Percentiles rank a stretch among this genome's conserved stretches.
Evolutionary conservation across 2,329 filamentous ascomycete genomes (phyloP).

Genomic region (Lachnellula willkommii): DNA sequence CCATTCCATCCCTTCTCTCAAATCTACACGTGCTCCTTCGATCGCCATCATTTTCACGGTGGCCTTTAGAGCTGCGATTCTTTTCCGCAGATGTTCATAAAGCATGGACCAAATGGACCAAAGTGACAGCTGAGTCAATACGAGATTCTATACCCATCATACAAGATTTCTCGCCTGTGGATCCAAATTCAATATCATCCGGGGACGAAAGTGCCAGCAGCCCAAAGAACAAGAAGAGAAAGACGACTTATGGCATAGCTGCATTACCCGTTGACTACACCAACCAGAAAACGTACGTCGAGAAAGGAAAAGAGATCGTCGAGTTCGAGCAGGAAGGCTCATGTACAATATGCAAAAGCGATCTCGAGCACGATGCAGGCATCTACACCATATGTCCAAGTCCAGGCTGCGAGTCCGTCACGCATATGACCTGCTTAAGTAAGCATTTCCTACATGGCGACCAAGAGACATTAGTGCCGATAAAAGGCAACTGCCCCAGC

Average conservation of each 20-base stretch:
- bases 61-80: constrained; percentile 79
- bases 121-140: constrained; percentile 29
- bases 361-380: constrained; percentile 43
- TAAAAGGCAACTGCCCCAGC: constrained; percentile 62
- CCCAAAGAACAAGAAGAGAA: constrained; percentile 8
- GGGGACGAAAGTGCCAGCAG: background rate
- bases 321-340: constrained; percentile 51
- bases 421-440: constrained; percentile 57
- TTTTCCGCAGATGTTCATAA: constrained; percentile 65
- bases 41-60: constrained; percentile 71
- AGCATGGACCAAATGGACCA: constrained; percentile 60
- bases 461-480: constrained; percentile 53
- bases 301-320: constrained; percentile 50
- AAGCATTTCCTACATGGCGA: constrained; percentile 42
- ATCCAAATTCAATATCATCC: background rate
- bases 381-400: constrained; percentile 55
- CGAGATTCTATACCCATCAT: constrained; percentile 21
- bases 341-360: constrained; percentile 48
- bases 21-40: constrained; percentile 78
- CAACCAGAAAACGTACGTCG: constrained; percentile 47
- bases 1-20: constrained; percentile 63
- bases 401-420: constrained; percentile 48
- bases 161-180: constrained; percentile 19
- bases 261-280: constrained; percentile 51
- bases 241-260: constrained; percentile 43